phyloP scores from a whole-genome alignment of 2,329 filamentous ascomycete genomes.

The Zalaria obscura region DNA sequence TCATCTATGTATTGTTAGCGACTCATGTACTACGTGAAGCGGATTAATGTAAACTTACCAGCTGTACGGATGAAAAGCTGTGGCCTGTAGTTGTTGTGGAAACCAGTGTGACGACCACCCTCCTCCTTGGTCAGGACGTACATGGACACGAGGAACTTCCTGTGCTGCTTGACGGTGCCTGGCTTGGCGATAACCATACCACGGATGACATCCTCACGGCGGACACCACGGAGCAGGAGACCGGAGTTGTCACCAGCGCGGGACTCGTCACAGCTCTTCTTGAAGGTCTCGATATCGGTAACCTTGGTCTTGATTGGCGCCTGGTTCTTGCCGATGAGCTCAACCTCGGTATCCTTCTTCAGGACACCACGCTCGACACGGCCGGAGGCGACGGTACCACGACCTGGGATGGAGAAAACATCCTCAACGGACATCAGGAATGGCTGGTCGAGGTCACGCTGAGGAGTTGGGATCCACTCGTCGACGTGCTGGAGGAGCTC shows the following conservation, averaged over 20 bases:
- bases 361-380: slow-evolving; percentile 91
- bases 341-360: slow-evolving; percentile 89
- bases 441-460: slow-evolving; percentile 91
- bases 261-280: slow-evolving; percentile 97
- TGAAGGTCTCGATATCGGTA: slow-evolving; percentile 99
- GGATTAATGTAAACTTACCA: slow-evolving; percentile 43
- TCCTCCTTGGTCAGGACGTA: slow-evolving; percentile 98
- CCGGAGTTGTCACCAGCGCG: slow-evolving; percentile 96
- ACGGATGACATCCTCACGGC: slow-evolving; percentile 84
- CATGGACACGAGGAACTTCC: slow-evolving; percentile 86
- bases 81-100: slow-evolving; percentile 90
- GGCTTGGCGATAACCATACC: slow-evolving; percentile 90
- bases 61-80: slow-evolving; percentile 94
- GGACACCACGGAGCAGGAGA: slow-evolving; percentile 86
- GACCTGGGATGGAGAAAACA: slow-evolving; percentile 49
- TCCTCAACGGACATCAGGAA: slow-evolving; percentile 97
- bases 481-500: slow-evolving; percentile 84
- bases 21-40: background rate
- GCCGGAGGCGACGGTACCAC: slow-evolving; percentile 91
- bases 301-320: slow-evolving; percentile 94
- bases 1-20: slow-evolving; percentile 32
- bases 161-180: slow-evolving; percentile 71
- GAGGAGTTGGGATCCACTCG: slow-evolving; percentile 87
- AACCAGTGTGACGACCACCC: slow-evolving; percentile 91
- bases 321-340: slow-evolving; percentile 77